Percentiles rank a stretch among this genome's conserved stretches.
Evolutionary conservation across 495 filamentous ascomycete species (phyloP).

Genomic region (Neurospora tetraspora): DNA sequence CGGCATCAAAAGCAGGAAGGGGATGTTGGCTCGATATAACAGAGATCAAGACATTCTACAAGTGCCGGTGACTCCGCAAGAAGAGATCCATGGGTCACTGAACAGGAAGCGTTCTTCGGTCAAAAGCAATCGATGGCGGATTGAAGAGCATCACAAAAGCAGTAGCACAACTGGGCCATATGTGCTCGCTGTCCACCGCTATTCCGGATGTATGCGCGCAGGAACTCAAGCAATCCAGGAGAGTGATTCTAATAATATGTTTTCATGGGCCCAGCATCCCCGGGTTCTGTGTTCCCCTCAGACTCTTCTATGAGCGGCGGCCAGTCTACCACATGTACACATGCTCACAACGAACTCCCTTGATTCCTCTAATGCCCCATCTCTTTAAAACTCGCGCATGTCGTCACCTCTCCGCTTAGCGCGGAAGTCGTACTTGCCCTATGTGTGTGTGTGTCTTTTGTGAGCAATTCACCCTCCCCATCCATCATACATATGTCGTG

Average conservation of each 20-base stretch:
- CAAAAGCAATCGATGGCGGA: neutral
- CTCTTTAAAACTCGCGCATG: conserved; percentile 57
- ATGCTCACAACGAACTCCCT: neutral
- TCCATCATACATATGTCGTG: neutral
- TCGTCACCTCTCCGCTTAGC: conserved; percentile 81
- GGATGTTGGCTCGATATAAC: too few species aligned
- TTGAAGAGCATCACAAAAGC: neutral
- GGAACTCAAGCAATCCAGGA: neutral
- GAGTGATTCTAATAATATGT: neutral
- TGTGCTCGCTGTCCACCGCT: neutral
- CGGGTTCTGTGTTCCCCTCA: neutral
- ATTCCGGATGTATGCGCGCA: neutral
- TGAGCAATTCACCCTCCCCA: neutral
- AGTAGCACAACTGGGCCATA: neutral
- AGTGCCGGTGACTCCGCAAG: too few species aligned
- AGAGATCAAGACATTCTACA: too few species aligned
- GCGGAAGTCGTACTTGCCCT: conserved; percentile 82
- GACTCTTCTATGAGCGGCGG: neutral
- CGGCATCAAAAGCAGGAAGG: too few species aligned
- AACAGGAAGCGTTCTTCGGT: neutral
- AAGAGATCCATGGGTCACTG: neutral
- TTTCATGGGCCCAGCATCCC: neutral
- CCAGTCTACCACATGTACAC: conserved; percentile 18
- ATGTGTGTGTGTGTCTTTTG: neutral
- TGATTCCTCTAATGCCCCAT: neutral